Conservation (phyloP, 768 basidiomycete genomes). For the Pleurotus eryngii region DNA sequence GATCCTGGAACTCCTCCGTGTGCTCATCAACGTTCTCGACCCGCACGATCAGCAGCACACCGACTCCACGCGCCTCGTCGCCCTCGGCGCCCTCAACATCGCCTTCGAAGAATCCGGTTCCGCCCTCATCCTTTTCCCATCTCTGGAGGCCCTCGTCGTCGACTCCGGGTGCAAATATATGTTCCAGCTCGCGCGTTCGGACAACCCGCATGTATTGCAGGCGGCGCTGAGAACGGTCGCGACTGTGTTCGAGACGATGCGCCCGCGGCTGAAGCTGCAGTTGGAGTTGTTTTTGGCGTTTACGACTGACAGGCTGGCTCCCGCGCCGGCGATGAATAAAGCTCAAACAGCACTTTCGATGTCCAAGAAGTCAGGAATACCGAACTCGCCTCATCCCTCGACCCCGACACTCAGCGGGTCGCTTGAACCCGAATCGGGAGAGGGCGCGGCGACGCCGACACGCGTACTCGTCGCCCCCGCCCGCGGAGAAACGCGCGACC, state of each 20-base stretch:
- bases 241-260: constrained; percentile 86
- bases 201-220: constrained; percentile 76
- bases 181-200: constrained; percentile 94
- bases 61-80: constrained; percentile 89
- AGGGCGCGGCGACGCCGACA: constrained; percentile 46
- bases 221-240: constrained; percentile 81
- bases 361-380: constrained; percentile 29
- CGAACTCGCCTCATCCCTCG: constrained; percentile 49
- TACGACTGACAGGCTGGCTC: constrained; percentile 85
- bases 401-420: constrained; percentile 38
- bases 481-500: constrained; percentile 80
- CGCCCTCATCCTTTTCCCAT: constrained; percentile 73
- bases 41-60: constrained; percentile 96
- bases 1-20: constrained; percentile 87
- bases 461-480: constrained; percentile 70
- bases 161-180: constrained; percentile 95
- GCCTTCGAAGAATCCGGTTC: constrained; percentile 84
- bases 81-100: constrained; percentile 82
- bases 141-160: constrained; percentile 70
- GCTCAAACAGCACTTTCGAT: constrained; percentile 16
- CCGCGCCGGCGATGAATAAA: constrained; percentile 34
- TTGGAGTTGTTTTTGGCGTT: constrained; percentile 95
- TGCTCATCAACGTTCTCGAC: constrained; percentile 92
- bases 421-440: constrained; percentile 43
- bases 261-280: constrained; percentile 84